Evolutionary conservation across 352 stramenopile genomes (phyloP).

Genomic region (Globisporangium cederbergense): DNA sequence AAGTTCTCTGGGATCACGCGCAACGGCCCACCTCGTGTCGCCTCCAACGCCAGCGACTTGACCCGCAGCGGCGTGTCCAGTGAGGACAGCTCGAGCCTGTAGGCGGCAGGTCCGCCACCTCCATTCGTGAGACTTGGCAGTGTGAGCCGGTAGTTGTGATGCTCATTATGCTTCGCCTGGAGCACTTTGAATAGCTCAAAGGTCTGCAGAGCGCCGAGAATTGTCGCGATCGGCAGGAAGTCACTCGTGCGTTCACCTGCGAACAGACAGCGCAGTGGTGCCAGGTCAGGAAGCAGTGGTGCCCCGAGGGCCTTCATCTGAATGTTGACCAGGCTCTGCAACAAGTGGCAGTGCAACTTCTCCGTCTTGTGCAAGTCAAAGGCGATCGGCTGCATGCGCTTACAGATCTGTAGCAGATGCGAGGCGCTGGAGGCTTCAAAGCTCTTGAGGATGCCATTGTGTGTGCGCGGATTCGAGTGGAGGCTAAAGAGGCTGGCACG

Average conservation of each 20-base stretch:
- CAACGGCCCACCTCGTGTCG: conserved; percentile 25
- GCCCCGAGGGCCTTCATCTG: conserved; percentile 7
- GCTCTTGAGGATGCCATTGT: conserved; percentile 15
- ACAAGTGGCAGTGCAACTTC: conserved; percentile 26
- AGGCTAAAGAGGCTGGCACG: conserved; percentile 19
- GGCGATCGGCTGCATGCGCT: conserved; percentile 7
- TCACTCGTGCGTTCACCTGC: conserved; percentile 11
- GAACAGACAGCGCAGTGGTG: conserved; percentile 21
- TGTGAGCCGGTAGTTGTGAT: conserved; percentile 9
- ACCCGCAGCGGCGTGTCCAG: conserved; percentile 14
- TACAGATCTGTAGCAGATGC: conserved; percentile 17
- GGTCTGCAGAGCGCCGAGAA: conserved; percentile 25
- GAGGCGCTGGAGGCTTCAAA: conserved; percentile 9
- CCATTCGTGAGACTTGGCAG: conserved; percentile 13
- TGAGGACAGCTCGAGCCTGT: background rate
- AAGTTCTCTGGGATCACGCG: conserved; percentile 28
- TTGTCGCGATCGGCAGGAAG: conserved; percentile 21
- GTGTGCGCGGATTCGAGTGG: conserved; percentile 16
- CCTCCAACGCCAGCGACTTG: conserved; percentile 26
- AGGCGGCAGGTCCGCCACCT: conserved; percentile 7
- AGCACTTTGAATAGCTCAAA: conserved; percentile 28
- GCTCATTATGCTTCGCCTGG: background rate
- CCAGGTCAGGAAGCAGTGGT: conserved; percentile 19
- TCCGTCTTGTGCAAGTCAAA: conserved; percentile 13
- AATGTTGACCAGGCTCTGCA: conserved; percentile 31